Conservation (phyloP, 495 filamentous ascomycete species). For the Chaetomium cochliodes region DNA sequence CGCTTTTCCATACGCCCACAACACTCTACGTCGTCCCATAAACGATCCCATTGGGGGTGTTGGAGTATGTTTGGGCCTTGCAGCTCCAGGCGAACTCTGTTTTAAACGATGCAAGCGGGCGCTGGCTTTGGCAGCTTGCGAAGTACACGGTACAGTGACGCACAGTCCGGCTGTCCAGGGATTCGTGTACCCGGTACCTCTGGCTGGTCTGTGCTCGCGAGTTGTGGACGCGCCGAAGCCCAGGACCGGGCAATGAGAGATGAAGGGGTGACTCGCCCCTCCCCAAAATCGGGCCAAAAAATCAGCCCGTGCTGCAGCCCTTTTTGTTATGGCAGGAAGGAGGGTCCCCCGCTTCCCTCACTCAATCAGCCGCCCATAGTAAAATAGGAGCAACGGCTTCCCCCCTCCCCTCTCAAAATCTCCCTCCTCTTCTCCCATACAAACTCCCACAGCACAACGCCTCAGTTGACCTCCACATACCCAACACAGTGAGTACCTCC, state of each 20-base stretch:
- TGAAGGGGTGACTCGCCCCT: constrained; percentile 27
- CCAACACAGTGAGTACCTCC: constrained; percentile 32
- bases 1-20: neutral
- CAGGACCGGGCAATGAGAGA: constrained; percentile 15
- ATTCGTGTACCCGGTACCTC: constrained; percentile 24
- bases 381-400: constrained; percentile 56
- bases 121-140: neutral
- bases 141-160: constrained; percentile 28
- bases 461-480: constrained; percentile 30
- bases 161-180: constrained; percentile 25
- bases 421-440: constrained; percentile 52
- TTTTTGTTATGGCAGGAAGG: constrained; percentile 46
- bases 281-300: constrained; percentile 35
- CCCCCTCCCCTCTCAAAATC: constrained; percentile 56
- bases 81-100: neutral
- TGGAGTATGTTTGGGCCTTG: neutral
- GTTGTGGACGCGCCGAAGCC: neutral
- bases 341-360: constrained; percentile 37
- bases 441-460: constrained; percentile 39
- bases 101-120: neutral
- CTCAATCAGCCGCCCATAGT: constrained; percentile 60
- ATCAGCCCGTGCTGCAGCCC: constrained; percentile 37
- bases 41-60: neutral
- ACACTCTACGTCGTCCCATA: neutral
- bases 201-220: constrained; percentile 7